Base-by-base conservation (phyloP, 495 filamentous ascomycete species). In the Tuber aestivum region DNA sequence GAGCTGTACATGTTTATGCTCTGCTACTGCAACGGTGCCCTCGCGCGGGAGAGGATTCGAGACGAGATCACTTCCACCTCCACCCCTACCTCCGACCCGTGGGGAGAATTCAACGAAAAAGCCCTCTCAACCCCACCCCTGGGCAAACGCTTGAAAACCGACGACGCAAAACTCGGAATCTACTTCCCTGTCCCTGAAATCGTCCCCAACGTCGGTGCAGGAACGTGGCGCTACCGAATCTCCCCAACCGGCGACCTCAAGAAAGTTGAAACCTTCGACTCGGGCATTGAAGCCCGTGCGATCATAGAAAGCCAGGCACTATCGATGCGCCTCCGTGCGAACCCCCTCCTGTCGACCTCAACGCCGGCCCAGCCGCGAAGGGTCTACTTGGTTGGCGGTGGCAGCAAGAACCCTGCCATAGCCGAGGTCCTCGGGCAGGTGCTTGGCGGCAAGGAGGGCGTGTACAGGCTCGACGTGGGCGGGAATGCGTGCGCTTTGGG, bases 1-100 rank as follows among this genome's bases (percentile, higher is more conserved):
- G 91, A 91, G 5, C 87, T 95, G 65, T 93, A 93, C 85, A 94
- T 99, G 94, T 99, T 99, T 85, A 99, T 99, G 95, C 91, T 99
- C 41, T 99, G 95, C 87, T 99, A 98, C 87, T 97, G 97, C 85
- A 99, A 99, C 85, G 95, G 95, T 75, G 93, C 93, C 1, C 88
- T 98, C 0, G 95, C 95, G 0, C 92, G 95, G 69, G 95, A 99
- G 83, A 89, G 92, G 70, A 88, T 97, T 74, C 91, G 95, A 42
- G 92, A 99, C 82, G 87, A 87, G 23, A 85, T 91, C 79, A 88
- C 89, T 77, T 37, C 77, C 32, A 37, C 61, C 2, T 41, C 70
- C 18, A 40, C 27, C 84, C 82, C 82, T 37, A 73, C 83, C 10
- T 61, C 84, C 5, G 88, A 91, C 70, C 83, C 87, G 38, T 97